Evolutionary conservation across 1,284 basidiomycete genomes (phyloP), one percentile per base, ranked within the genome.

Genomic region (Cutaneotrichosporon sp.): DNA sequence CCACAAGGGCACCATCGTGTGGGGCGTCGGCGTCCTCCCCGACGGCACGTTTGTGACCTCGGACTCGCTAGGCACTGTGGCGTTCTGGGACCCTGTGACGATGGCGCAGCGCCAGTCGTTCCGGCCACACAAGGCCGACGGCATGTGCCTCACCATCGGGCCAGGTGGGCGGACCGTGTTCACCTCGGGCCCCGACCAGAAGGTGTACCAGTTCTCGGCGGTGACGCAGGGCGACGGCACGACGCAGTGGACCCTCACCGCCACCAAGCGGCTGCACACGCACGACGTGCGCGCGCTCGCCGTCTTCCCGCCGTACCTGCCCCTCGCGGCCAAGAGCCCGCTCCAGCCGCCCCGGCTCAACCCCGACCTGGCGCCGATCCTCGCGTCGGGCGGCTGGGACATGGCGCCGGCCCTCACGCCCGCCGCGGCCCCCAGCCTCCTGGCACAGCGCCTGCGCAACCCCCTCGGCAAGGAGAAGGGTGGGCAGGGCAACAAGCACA

Each of bases 161-260:
- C 87, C 92, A 11, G 90, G 91, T 63, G 95, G 94, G 16, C 86
- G 84, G 59, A 86, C 88, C 0, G 83, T 97, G 51, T 99, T 93
- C 79, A 91, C 93, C 2, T 92, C 94, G 14, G 94, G 95, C 27
- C 92, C 98, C 10, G 97, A 99, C 81, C 97, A 99, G 79, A 95
- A 92, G 78, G 88, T 93, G 42, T 84, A 87, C 31, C 90, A 97
- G 77, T 97, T 93, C 79, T 86, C 88, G 36, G 81, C 84, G 45
- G 83, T 95, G 47, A 85, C 87, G 59, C 72, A 81, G 42, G 76
- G 81, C 2, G 69, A 80, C 22, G 71, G 78, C 29, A 72, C 77
- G n/a, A 80, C 78, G 16, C 84, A 86, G 63, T 98, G 95, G 95
- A 84, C 91, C 16, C 88, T 91, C 66, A 87, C 91, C 3, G 83